Percentiles rank a stretch among this genome's conserved stretches.
These are phyloP conservation scores for Acanthamoeba polyphaga DNA, from an alignment of 208 protist genomes.

Conservation along the genomic window DNA sequence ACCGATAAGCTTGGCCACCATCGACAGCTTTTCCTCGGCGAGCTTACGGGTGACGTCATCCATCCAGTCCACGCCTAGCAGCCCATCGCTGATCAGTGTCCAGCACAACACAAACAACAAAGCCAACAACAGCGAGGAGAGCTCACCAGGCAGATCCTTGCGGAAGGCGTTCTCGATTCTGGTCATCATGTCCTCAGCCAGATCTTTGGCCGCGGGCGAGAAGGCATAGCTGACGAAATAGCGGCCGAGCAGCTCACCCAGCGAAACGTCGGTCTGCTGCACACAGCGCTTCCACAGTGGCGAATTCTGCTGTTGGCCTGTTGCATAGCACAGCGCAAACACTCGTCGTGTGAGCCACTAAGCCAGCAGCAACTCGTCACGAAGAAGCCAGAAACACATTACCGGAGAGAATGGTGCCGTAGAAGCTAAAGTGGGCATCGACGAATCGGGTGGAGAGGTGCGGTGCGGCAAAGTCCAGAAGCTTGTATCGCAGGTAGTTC, in stretches of 20 bases:
- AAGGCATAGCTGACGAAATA: slow-evolving; percentile 30
- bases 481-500: neutral
- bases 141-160: neutral
- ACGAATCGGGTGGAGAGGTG: neutral
- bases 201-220: neutral
- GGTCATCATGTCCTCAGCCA: neutral
- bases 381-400: no score
- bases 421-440: slow-evolving; percentile 38
- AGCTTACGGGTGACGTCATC: neutral
- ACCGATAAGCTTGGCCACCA: slow-evolving; percentile 33
- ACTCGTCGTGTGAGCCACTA: neutral
- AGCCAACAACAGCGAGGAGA: neutral
- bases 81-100: neutral
- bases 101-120: neutral
- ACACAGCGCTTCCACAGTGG: slow-evolving; percentile 64
- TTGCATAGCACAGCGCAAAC: neutral
- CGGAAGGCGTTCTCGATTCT: slow-evolving; percentile 34
- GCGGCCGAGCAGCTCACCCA: slow-evolving; percentile 33
- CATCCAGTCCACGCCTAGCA: slow-evolving; percentile 47
- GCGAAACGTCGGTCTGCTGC: neutral
- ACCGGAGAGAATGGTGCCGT: slow-evolving; percentile 24
- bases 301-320: slow-evolving; percentile 23
- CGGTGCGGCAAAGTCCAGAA: neutral
- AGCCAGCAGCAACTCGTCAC: no score
- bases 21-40: slow-evolving; percentile 30